These are phyloP conservation scores for Talaromyces sp. DNA, from an alignment of 2,329 filamentous ascomycete genomes.

Conservation along the genomic window DNA sequence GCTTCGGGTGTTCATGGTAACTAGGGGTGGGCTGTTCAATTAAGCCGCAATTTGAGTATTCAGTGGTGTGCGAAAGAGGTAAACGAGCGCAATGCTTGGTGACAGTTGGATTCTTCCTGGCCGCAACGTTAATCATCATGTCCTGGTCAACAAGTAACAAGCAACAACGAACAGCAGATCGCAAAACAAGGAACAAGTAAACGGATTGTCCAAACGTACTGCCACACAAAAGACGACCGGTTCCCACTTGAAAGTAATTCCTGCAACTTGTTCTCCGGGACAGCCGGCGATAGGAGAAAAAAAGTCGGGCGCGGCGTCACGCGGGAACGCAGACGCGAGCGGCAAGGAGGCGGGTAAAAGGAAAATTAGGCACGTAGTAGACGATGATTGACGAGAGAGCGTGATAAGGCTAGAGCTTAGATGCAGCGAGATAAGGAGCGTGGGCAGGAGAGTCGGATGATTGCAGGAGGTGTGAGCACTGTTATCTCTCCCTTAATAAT, in stretches of 20 bases:
- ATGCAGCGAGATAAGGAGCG: neutral
- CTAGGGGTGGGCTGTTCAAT: neutral
- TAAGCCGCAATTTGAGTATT: neutral
- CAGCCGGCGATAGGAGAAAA: slow-evolving; percentile 1
- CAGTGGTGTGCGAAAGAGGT: neutral
- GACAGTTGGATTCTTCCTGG: neutral
- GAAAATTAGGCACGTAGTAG: neutral
- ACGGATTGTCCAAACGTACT: neutral
- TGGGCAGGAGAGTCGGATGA: neutral
- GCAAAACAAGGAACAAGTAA: neutral
- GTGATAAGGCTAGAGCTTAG: neutral
- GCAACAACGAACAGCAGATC: neutral
- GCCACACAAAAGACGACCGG: neutral
- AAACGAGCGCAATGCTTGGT: neutral
- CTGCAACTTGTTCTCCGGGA: neutral
- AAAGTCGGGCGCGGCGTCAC: neutral
- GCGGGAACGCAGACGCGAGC: neutral
- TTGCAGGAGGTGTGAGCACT: neutral
- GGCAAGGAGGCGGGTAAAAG: neutral
- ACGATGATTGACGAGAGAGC: neutral
- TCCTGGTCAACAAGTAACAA: neutral
- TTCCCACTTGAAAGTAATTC: neutral
- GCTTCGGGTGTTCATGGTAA: slow-evolving; percentile 31
- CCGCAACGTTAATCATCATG: neutral
- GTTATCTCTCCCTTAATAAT: neutral